These are phyloP conservation scores for Tulasnella sp. DNA, from an alignment of 768 basidiomycete species.

Conservation along the genomic window DNA sequence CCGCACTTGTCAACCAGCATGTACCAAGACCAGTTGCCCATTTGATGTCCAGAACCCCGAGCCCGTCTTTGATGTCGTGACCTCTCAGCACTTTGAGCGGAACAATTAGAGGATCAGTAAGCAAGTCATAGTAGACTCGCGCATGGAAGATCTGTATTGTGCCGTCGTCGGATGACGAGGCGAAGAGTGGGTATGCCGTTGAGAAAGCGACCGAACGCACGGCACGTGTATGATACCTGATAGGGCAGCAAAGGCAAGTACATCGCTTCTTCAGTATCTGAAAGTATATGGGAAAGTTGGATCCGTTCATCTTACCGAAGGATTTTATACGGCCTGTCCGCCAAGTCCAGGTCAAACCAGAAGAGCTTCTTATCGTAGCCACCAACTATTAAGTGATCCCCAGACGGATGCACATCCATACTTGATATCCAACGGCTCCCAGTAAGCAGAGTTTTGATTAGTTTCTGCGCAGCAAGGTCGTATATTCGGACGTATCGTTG, in stretches of 20 bases:
- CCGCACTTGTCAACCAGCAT: constrained; percentile 85
- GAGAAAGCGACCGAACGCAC: constrained; percentile 91
- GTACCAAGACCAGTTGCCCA: constrained; percentile 38
- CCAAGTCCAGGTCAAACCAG: constrained; percentile 98
- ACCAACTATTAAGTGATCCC: constrained; percentile 93
- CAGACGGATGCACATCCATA: constrained; percentile 92
- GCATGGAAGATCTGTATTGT: constrained; percentile 95
- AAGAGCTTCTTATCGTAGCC: constrained; percentile 95
- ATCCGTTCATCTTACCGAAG: constrained; percentile 48
- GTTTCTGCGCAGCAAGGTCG: constrained; percentile 85
- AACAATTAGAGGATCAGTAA: constrained; percentile 96
- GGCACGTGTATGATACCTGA: constrained; percentile 85
- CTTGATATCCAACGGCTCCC: constrained; percentile 96
- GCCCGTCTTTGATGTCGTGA: constrained; percentile 71
- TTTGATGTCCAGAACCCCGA: constrained; percentile 82
- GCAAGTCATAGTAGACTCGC: constrained; percentile 85
- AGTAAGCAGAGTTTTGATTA: constrained; percentile 88
- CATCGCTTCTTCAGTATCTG: neutral
- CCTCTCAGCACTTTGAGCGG: constrained; percentile 92
- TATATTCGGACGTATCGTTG: constrained; percentile 94
- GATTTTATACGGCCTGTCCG: constrained; percentile 93
- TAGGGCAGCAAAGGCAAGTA: neutral
- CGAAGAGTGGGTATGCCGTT: constrained; percentile 88
- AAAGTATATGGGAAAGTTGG: neutral
- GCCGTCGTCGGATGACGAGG: constrained; percentile 93